Evolutionary conservation across 1,284 basidiomycete species (phyloP).

Genomic region (Rhodotorula sp.): DNA sequence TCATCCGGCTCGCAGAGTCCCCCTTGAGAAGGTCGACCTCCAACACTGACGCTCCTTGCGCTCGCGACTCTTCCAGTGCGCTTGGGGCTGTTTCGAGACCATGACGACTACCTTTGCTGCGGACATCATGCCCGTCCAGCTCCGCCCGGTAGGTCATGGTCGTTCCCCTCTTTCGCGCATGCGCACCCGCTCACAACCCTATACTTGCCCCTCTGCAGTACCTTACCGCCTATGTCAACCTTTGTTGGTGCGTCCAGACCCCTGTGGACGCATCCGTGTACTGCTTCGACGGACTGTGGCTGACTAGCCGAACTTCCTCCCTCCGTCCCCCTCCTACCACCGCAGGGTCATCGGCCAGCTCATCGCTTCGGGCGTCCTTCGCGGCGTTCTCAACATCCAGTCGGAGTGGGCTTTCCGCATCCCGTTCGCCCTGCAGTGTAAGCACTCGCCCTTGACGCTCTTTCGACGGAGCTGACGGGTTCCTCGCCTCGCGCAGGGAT

Average conservation of each 20-base stretch:
- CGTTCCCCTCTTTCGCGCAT: not conserved
- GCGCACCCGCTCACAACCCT: not conserved
- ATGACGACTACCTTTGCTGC: slow-evolving; percentile 57
- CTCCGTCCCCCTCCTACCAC: too few relatives aligned
- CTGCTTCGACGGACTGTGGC: too few relatives aligned
- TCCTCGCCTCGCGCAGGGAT: not conserved
- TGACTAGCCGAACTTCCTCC: too few relatives aligned
- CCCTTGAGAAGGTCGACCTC: too few relatives aligned
- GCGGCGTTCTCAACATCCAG: slow-evolving; percentile 12
- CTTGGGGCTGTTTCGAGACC: slow-evolving; percentile 52
- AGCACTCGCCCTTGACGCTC: too few relatives aligned
- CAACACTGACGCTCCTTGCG: too few relatives aligned
- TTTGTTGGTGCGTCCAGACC: too few relatives aligned
- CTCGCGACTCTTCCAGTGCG: not conserved
- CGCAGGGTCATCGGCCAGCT: slow-evolving; percentile 52
- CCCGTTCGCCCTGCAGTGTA: slow-evolving; percentile 53
- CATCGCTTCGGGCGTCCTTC: slow-evolving; percentile 55
- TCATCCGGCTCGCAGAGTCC: too few relatives aligned
- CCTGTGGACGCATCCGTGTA: too few relatives aligned
- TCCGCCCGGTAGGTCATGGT: slow-evolving; percentile 48
- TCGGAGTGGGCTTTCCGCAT: slow-evolving; percentile 50
- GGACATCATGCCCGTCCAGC: slow-evolving; percentile 56
- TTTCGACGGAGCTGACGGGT: not conserved
- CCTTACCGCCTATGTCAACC: slow-evolving; percentile 55
- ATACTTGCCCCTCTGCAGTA: slow-evolving; percentile 43